phyloP scores from a whole-genome alignment of 805 yeast species.

The Saccharomyces mikatae region DNA sequence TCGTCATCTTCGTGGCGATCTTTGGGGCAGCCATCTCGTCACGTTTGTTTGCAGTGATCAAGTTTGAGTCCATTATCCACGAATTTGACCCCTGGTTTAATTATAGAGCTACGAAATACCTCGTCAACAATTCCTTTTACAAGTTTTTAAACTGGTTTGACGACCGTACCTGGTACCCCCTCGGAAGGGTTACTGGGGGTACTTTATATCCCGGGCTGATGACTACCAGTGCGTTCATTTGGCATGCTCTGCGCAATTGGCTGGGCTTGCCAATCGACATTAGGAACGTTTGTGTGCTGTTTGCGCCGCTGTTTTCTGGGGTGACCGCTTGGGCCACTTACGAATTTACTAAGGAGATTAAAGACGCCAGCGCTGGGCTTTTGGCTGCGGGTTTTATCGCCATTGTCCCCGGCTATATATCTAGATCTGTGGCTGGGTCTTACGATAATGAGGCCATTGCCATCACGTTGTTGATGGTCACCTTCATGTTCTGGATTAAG shows the following conservation, averaged over 20 bases:
- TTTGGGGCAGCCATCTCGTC: conserved; percentile 90
- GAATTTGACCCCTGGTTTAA: conserved; percentile 98
- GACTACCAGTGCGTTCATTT: conserved; percentile 92
- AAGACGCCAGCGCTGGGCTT: conserved; percentile 81
- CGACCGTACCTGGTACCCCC: conserved; percentile 97
- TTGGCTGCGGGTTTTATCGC: conserved; percentile 92
- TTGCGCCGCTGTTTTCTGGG: conserved; percentile 95
- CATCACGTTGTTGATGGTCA: conserved; percentile 87
- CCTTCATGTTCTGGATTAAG: conserved; percentile 94
- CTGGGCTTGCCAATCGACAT: conserved; percentile 82
- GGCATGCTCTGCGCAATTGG: conserved; percentile 56
- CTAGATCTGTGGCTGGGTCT: conserved; percentile 97
- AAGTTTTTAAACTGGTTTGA: conserved; percentile 97
- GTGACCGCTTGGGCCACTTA: conserved; percentile 87
- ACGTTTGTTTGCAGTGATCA: conserved; percentile 89
- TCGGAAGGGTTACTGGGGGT: conserved; percentile 98
- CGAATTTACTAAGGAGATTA: conserved; percentile 80
- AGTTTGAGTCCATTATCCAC: conserved; percentile 94
- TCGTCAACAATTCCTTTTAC: conserved; percentile 75
- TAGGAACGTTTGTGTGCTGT: conserved; percentile 87
- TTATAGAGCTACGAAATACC: conserved; percentile 89
- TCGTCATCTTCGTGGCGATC: conserved; percentile 62
- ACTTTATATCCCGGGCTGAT: conserved; percentile 95
- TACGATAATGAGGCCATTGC: conserved; percentile 99
- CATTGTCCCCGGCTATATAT: conserved; percentile 96